phyloP scores from a whole-genome alignment of 2,329 filamentous ascomycete species.

The Nemania sp. region DNA sequence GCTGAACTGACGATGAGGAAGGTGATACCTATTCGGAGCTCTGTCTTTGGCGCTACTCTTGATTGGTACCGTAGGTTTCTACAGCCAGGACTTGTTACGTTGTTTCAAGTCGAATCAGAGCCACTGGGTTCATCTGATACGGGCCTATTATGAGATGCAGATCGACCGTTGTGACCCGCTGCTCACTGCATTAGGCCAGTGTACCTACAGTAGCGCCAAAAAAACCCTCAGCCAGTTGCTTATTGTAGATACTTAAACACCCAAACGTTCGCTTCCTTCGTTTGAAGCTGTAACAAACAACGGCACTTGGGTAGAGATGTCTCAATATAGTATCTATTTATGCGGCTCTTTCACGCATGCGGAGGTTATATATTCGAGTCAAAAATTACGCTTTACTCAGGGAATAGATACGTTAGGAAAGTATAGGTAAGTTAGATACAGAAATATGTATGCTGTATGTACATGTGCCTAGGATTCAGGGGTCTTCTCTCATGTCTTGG shows the following conservation, averaged over 20 bases:
- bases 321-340: neutral
- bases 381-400: no score
- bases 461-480: neutral
- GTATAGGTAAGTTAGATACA: neutral
- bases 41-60: neutral
- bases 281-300: neutral
- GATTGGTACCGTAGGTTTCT: neutral
- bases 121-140: neutral
- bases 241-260: neutral
- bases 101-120: constrained; percentile 14
- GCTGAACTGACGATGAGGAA: neutral
- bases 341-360: neutral
- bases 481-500: neutral
- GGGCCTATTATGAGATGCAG: constrained; percentile 1
- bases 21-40: neutral
- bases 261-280: neutral
- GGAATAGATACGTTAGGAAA: no score
- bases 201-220: neutral
- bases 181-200: no score
- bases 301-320: neutral
- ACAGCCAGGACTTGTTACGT: neutral
- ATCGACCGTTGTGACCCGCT: constrained; percentile 15
- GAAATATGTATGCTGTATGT: neutral
- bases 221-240: neutral
- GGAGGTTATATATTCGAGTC: neutral